Conservation (phyloP, 2,329 filamentous ascomycete species). For the Calonectria montana region DNA sequence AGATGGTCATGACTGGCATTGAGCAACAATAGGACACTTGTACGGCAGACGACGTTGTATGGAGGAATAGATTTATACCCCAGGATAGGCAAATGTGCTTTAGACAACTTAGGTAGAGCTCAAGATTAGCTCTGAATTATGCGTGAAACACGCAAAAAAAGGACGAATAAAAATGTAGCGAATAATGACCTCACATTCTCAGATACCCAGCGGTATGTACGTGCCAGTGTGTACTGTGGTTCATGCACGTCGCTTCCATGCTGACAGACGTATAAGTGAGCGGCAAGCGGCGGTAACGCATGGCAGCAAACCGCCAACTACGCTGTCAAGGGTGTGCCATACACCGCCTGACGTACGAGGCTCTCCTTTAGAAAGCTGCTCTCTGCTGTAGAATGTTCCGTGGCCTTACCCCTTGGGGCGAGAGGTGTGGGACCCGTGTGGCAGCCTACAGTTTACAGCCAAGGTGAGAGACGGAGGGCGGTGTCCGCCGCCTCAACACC, state of each 20-base stretch:
- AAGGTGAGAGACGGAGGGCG: slow-evolving; percentile 14
- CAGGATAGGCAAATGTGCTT: not conserved
- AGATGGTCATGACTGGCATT: slow-evolving; percentile 59
- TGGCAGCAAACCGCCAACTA: not conserved
- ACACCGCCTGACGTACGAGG: not conserved
- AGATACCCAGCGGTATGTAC: not conserved
- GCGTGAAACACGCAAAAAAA: slow-evolving; percentile 3
- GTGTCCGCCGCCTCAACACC: slow-evolving; percentile 10
- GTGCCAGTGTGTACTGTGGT: not conserved
- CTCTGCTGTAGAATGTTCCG: slow-evolving; percentile 4
- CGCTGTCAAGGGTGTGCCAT: not conserved
- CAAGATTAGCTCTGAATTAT: slow-evolving; percentile 7
- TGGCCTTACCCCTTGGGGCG: slow-evolving; percentile 18
- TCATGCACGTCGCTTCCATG: slow-evolving; percentile 11
- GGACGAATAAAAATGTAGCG: not conserved
- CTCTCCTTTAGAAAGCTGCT: not conserved
- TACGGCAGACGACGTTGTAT: slow-evolving; percentile 7
- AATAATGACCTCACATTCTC: not conserved
- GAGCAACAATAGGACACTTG: slow-evolving; percentile 29
- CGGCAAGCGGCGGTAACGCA: slow-evolving; percentile 14
- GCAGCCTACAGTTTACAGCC: not conserved
- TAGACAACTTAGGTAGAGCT: slow-evolving; percentile 7
- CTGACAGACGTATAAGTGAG: not conserved
- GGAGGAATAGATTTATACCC: slow-evolving; percentile 36
- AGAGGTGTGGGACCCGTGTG: slow-evolving; percentile 17